Evolutionary conservation across 305 asterid species (phyloP), one percentile per base, ranked within the genome.

Genomic region (Coffea humblotiana): DNA sequence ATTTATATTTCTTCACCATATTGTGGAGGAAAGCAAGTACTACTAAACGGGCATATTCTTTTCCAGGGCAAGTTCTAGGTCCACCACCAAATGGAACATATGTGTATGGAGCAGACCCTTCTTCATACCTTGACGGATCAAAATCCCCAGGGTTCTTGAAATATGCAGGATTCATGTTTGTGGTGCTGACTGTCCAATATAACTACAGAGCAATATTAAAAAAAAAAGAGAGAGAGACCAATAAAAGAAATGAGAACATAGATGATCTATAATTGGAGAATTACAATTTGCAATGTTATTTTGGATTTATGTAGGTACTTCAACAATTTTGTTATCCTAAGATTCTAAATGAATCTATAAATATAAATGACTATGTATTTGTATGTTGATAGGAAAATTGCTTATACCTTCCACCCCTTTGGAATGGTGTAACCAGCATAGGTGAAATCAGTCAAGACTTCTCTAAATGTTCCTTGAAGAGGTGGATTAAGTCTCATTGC

Each of bases 381-480:
- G 43, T 40, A 5, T 40, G 4, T 40, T 5, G 43, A 40, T 2
- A 40, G 43, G 43, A 40, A 40, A 40, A 40, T 40, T 40, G 43
- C 43, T 40, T 40, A 40, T 40, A 40, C 43, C 43, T 91, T 91
- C 94, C 94, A 91, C 0, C 96, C 94, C 72, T 87, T 90, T n/a
- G 96, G 93, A 54, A 91, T 65, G 0, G 93, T 90, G 86, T 91
- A 91, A 47, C 96, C 94, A 25, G 90, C 94, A 48, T 90, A 90
- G 58, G 80, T 87, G 67, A 91, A 90, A 2, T 91, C 92, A 6
- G 85, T 82, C 35, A 89, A 40, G 6, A 64, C 94, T 47, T 90
- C 85, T 72, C 93, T 82, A 47, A 91, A 89, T 3, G 92, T 88
- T 32, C 95, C 93, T 51, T 89, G 92, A 0, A 89, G 80, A 1